Evolutionary conservation across 257 asterid species (phyloP).

Genomic region (Lantana camara): DNA sequence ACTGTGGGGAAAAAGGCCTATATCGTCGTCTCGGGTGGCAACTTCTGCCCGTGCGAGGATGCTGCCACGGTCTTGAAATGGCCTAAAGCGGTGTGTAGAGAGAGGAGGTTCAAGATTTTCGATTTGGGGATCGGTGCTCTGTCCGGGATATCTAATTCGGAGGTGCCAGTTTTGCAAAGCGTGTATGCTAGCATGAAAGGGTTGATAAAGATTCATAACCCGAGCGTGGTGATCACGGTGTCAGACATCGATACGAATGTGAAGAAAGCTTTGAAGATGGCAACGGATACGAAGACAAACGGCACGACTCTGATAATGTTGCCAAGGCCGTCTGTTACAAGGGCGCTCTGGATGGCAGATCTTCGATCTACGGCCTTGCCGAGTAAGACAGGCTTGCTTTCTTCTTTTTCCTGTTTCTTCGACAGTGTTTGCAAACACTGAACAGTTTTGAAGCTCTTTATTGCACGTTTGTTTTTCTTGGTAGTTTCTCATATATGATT

Average conservation of each 20-base stretch:
- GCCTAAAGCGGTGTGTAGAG: constrained; percentile 79
- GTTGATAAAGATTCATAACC: constrained; percentile 79
- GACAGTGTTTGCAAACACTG: too few relatives aligned
- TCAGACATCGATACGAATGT: constrained; percentile 62
- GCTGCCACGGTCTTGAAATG: constrained; percentile 69
- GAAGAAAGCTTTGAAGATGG: constrained; percentile 83
- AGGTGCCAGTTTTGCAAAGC: constrained; percentile 74
- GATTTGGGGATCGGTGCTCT: constrained; percentile 76
- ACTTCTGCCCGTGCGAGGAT: constrained; percentile 82
- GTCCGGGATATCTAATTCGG: constrained; percentile 63
- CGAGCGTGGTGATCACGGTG: constrained; percentile 71
- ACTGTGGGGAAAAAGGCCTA: constrained; percentile 85
- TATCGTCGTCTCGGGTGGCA: constrained; percentile 81
- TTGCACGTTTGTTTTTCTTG: too few relatives aligned
- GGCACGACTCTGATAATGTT: constrained; percentile 58
- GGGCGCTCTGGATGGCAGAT: constrained; percentile 93
- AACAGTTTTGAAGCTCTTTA: too few relatives aligned
- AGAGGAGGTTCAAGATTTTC: constrained; percentile 87
- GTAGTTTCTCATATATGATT: neutral
- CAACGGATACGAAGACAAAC: constrained; percentile 46
- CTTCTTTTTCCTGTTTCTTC: neutral
- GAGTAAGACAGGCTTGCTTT: constrained; percentile 44
- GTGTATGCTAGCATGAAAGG: constrained; percentile 95
- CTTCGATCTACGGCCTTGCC: constrained; percentile 84
- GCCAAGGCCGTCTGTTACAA: constrained; percentile 63